These are phyloP conservation scores for Aspergillus texensis DNA, from an alignment of 2,329 filamentous ascomycete species.

Conservation along the genomic window DNA sequence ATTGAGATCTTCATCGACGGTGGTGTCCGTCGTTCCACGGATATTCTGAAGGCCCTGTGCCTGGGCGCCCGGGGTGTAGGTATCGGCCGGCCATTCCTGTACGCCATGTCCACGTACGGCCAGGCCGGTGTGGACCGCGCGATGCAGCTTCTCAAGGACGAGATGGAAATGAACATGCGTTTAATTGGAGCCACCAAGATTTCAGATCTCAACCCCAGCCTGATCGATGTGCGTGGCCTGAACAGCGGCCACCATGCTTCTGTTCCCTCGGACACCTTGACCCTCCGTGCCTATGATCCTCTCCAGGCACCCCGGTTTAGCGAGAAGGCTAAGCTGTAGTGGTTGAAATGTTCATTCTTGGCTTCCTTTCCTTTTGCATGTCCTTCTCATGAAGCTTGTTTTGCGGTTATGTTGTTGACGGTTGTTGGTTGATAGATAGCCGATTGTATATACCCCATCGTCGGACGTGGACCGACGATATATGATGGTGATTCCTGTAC, in stretches of 20 bases:
- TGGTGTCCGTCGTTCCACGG: slow-evolving; percentile 84
- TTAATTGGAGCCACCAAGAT: slow-evolving; percentile 79
- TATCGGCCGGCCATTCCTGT: slow-evolving; percentile 92
- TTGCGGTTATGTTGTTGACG: background rate
- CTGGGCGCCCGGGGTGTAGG: slow-evolving; percentile 90
- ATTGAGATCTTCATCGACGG: slow-evolving; percentile 92
- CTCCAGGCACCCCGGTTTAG: slow-evolving; percentile 52
- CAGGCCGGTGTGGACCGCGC: slow-evolving; percentile 84
- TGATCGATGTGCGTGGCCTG: slow-evolving; percentile 78
- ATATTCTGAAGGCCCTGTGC: slow-evolving; percentile 93
- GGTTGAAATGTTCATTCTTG: background rate
- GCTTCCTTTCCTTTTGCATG: background rate
- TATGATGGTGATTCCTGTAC: slow-evolving; percentile 2
- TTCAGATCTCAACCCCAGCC: slow-evolving; percentile 74
- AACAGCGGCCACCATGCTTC: slow-evolving; percentile 57
- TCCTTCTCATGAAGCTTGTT: background rate
- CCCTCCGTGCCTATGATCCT: slow-evolving; percentile 59
- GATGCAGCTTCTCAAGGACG: slow-evolving; percentile 90
- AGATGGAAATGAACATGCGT: slow-evolving; percentile 99
- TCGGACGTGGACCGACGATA: background rate
- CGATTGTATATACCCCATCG: slow-evolving; percentile 11
- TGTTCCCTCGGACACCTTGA: slow-evolving; percentile 65
- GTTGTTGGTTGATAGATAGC: background rate
- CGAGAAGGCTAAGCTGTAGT: slow-evolving; percentile 51
- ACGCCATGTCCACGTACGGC: slow-evolving; percentile 93